Conservation (phyloP, 345 rosid genomes). For the Acer negundo region DNA sequence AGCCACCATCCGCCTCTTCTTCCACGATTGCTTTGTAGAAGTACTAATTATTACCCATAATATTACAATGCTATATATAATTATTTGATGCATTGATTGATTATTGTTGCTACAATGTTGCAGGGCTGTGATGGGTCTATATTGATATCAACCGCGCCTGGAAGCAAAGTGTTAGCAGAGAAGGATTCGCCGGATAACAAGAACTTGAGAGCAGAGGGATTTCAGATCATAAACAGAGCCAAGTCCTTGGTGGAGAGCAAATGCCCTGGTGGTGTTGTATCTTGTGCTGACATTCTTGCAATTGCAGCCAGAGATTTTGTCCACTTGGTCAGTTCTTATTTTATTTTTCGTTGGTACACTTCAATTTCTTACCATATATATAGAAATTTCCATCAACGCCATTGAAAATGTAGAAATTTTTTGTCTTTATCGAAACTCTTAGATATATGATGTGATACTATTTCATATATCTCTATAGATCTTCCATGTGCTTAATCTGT, state of each 20-base stretch:
- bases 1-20: slow-evolving; percentile 89
- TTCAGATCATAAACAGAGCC: slow-evolving; percentile 58
- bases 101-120: not conserved
- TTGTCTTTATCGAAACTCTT: too few relatives aligned
- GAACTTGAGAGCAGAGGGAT: slow-evolving; percentile 65
- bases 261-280: slow-evolving; percentile 79
- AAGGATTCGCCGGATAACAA: slow-evolving; percentile 73
- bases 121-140: slow-evolving; percentile 93
- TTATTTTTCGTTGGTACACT: not conserved
- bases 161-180: slow-evolving; percentile 67
- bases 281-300: slow-evolving; percentile 89
- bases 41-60: slow-evolving; percentile 25
- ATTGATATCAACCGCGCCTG: slow-evolving; percentile 55
- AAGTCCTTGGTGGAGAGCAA: slow-evolving; percentile 73
- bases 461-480: too few relatives aligned
- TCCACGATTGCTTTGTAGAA: slow-evolving; percentile 95
- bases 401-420: too few relatives aligned
- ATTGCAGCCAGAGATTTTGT: slow-evolving; percentile 81
- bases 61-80: too few relatives aligned
- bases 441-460: too few relatives aligned
- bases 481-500: slow-evolving; percentile 8
- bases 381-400: too few relatives aligned
- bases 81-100: too few relatives aligned
- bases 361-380: too few relatives aligned
- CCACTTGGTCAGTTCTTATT: slow-evolving; percentile 45